Base-by-base conservation (phyloP, 352 stramenopile species). In the Pythium aristosporum region DNA sequence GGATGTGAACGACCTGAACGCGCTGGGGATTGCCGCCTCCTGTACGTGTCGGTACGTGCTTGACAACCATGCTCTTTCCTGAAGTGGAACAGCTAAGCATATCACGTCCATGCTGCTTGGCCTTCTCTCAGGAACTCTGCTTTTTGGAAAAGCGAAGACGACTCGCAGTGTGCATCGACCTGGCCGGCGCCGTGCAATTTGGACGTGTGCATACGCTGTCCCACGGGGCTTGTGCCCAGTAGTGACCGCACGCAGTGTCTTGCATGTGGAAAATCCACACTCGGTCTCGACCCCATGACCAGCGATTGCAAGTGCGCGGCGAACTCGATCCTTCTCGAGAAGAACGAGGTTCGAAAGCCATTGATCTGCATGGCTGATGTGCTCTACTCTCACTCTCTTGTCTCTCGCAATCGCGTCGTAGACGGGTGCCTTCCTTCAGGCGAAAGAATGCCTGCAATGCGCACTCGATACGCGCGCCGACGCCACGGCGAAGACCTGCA, bases 371-470 rank as follows among this genome's bases (percentile, higher is more conserved):
- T 55, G 13, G 16, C 28, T 18, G 25, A 28, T 11, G 4, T 1
- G 6, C 16, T 18, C 11, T 6, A 10, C 20, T 7, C 15, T 37
- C 20, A 43, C 6, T 61, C 8, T 61, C 8, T 52, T 39, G 30
- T 54, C 10, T 23, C 11, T 47, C 15, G 41, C 41, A n/a, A 47
- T 23, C 41, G 20, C 57, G 25, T 28, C 50, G 30, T 61, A 92
- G 83, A 73, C 65, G 36, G 83, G 82, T 1, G 75, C 42, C 3
- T 82, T 73, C 57, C 68, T 96, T 5, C 20, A 50, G 47, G 65
- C 59, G 9, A 97, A 96, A 53, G 69, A 83, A 47, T 97, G 89
- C 53, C 44, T 84, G 0, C 20, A 50, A 16, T 92, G 87, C 53
- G 56, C 67, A 2, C 76, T 73, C 43, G 79, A 69, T 21, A 84